Conservation (phyloP, 1,139 yeast genomes). For the Geotrichum restrictum region DNA sequence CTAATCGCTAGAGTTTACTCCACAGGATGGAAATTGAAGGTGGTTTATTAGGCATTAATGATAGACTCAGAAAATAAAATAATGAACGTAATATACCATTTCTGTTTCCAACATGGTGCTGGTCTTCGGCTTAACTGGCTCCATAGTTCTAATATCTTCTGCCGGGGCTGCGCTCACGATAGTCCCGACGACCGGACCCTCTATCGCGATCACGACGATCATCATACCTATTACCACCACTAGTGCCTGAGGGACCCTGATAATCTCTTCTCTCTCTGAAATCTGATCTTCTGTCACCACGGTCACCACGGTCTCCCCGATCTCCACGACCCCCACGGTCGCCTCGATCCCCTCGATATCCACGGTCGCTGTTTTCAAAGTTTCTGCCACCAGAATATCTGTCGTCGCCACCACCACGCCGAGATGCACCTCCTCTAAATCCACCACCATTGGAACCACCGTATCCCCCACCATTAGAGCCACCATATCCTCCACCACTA, state of each 20-base stretch:
- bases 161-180: conserved; percentile 18
- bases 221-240: conserved; percentile 13
- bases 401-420: conserved; percentile 18
- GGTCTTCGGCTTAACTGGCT: neutral
- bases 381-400: conserved; percentile 15
- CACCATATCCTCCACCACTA: conserved; percentile 20
- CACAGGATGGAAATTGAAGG: conserved; percentile 29
- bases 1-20: conserved; percentile 30
- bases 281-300: conserved; percentile 17
- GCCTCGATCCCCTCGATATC: conserved; percentile 16
- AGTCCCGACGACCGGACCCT: conserved; percentile 15
- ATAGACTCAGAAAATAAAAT: too few relatives aligned
- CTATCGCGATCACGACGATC: conserved; percentile 18
- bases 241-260: conserved; percentile 5
- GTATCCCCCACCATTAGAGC: conserved; percentile 16
- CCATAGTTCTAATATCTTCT: conserved; percentile 9
- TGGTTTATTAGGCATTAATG: conserved; percentile 20
- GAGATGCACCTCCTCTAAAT: conserved; percentile 19
- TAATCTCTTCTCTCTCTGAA: conserved; percentile 10
- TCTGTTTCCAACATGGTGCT: neutral
- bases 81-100: neutral
- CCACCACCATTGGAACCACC: too few relatives aligned
- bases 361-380: conserved; percentile 20
- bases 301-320: conserved; percentile 15
- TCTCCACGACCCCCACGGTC: conserved; percentile 9